Percentiles rank a stretch among this genome's conserved stretches.
Conservation (phyloP, 139 green algal species). For the Coelastrella sp. region DNA sequence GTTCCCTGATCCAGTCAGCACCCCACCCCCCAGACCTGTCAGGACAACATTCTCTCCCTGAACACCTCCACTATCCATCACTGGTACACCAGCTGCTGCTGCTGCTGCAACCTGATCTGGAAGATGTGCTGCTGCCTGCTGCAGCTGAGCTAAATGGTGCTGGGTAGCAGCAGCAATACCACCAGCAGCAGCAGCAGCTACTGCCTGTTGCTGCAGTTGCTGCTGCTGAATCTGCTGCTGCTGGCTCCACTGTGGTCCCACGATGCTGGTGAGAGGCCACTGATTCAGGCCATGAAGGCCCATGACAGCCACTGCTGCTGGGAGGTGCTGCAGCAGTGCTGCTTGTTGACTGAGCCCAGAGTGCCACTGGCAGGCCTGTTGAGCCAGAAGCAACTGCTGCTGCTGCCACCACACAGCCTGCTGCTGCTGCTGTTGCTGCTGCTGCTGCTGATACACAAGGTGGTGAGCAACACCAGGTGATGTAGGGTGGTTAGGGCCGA, state of each 20-base stretch:
- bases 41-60: conserved; percentile 37
- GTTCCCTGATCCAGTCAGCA: background rate
- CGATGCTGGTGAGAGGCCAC: background rate
- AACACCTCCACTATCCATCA: conserved; percentile 32
- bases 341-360: conserved; percentile 9
- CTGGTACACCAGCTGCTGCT: conserved; percentile 17
- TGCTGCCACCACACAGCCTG: conserved; percentile 36
- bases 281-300: conserved; percentile 14
- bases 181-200: conserved; percentile 20
- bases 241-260: background rate
- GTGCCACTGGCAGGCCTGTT: conserved; percentile 35
- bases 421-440: conserved; percentile 41
- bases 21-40: background rate
- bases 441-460: conserved; percentile 13
- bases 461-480: background rate
- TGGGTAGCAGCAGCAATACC: conserved; percentile 23
- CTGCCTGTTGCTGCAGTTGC: conserved; percentile 26
- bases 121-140: conserved; percentile 17
- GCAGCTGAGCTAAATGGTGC: conserved; percentile 33
- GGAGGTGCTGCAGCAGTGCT: conserved; percentile 25
- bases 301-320: conserved; percentile 26
- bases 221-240: conserved; percentile 38
- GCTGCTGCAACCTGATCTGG: background rate
- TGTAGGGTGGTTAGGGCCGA: background rate
- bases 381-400: conserved; percentile 41